Percentiles rank a stretch among this genome's conserved stretches.
Evolutionary conservation across 306 rosid species (phyloP).

Genomic region (Astragalus glycyphyllos): DNA sequence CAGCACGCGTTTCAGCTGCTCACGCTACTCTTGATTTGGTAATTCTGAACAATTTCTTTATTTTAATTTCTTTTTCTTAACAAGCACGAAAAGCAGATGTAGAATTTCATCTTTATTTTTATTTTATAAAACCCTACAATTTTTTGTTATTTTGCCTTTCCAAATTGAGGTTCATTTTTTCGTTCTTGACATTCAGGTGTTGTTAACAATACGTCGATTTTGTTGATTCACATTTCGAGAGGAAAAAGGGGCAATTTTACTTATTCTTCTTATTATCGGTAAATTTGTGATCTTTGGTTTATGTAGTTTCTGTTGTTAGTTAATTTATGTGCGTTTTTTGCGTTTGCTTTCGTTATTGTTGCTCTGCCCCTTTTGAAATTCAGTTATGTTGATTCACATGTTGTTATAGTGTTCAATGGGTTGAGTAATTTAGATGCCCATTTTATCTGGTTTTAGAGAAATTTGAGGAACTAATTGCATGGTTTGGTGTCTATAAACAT

Average conservation of each 20-base stretch:
- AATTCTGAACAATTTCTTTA: constrained; percentile 16
- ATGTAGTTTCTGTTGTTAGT: constrained; percentile 2
- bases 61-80: constrained; percentile 24
- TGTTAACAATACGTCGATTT: background rate
- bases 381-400: constrained; percentile 20
- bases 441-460: constrained; percentile 8
- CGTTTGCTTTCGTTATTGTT: background rate
- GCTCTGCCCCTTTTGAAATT: constrained; percentile 22
- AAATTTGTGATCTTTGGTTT: constrained; percentile 37
- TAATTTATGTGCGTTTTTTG: background rate
- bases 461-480: background rate
- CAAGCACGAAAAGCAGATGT: constrained; percentile 36
- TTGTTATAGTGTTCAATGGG: constrained; percentile 4
- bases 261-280: background rate
- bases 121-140: background rate
- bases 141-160: constrained; percentile 23
- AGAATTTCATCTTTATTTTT: background rate
- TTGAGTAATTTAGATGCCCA: constrained; percentile 23
- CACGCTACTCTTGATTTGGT: constrained; percentile 40
- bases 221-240: constrained; percentile 23
- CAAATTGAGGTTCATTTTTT: constrained; percentile 31
- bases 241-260: constrained; percentile 1
- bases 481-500: constrained; percentile 15
- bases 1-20: constrained; percentile 33
- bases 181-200: constrained; percentile 35